Base-by-base conservation (phyloP, 768 basidiomycete genomes). In the Omphalotus guepiniiformis region DNA sequence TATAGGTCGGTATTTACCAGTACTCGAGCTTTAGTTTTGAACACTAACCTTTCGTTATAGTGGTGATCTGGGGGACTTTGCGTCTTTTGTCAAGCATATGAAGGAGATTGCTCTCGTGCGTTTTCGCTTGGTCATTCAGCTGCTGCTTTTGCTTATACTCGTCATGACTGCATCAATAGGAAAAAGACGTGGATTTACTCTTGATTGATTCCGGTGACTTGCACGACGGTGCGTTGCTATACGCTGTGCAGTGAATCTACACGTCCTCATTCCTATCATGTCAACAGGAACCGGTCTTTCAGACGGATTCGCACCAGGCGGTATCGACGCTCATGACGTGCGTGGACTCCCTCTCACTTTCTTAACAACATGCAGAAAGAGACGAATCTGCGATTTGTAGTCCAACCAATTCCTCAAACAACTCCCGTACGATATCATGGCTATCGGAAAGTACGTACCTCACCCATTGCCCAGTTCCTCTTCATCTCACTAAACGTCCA, bases 81-180 rank as follows among this genome's bases (percentile, higher is more conserved):
- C 84, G 30, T 89, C 86, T n/a, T 96, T 94, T 54, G 84, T 90
- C 12, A 55, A 77, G 2, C 88, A 88, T 50, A 85, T 94, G 84
- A 88, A 92, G 66, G 58, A 75, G 28, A 70, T 85, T 35, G 91
- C 93, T 3, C 43, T 74, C 39, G 32, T 39, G 22, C 21, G 21
- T 30, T 25, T 21, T 13, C n/a, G n/a, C n/a, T n/a, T n/a, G n/a
- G n/a, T n/a, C n/a, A n/a, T n/a, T n/a, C n/a, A n/a, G n/a, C n/a
- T n/a, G n/a, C n/a, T n/a, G n/a, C n/a, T n/a, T n/a, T n/a, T n/a
- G n/a, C n/a, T n/a, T n/a, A n/a, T n/a, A n/a, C n/a, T n/a, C n/a
- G n/a, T n/a, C n/a, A n/a, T n/a, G n/a, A n/a, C n/a, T n/a, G n/a
- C n/a, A 3, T 35, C n/a, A 26, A 23, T 49, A 83, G 73, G 63